These are phyloP conservation scores for Dryadomyces quercus-mongolicae DNA, from an alignment of 2,329 filamentous ascomycete genomes.

Conservation along the genomic window DNA sequence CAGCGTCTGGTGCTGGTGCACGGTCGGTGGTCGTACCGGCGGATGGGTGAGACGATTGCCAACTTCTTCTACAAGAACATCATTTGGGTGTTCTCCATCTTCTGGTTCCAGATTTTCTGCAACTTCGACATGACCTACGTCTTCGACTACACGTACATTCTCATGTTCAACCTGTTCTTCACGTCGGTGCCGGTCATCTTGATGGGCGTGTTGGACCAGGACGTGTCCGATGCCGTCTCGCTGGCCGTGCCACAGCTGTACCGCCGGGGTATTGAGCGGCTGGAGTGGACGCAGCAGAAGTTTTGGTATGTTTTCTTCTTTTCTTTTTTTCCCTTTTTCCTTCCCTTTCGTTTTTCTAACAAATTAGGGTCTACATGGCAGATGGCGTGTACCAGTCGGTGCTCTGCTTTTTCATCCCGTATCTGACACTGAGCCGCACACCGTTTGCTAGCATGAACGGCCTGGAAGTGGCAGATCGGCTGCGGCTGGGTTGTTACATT, in stretches of 20 bases:
- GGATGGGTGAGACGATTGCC: conserved; percentile 83
- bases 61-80: conserved; percentile 99
- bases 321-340: too few species aligned
- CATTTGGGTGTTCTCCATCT: conserved; percentile 90
- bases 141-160: conserved; percentile 95
- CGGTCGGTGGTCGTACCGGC: conserved; percentile 90
- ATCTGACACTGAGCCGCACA: conserved; percentile 60
- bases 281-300: conserved; percentile 92
- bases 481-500: conserved; percentile 77
- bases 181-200: conserved; percentile 90
- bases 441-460: conserved; percentile 62
- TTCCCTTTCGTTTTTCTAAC: conserved; percentile 4
- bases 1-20: conserved; percentile 79
- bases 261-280: conserved; percentile 83
- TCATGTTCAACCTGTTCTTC: conserved; percentile 93
- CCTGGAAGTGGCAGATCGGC: conserved; percentile 63
- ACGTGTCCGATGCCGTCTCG: conserved; percentile 88
- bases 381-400: conserved; percentile 93
- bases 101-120: conserved; percentile 95
- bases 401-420: conserved; percentile 87
- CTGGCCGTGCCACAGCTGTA: conserved; percentile 92
- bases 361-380: conserved; percentile 73
- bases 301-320: conserved; percentile 81
- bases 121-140: conserved; percentile 95
- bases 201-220: conserved; percentile 94